A percentile compares a stretch with the other conserved stretches of the same genome.
Evolutionary conservation across 108 stramenopile species (phyloP).

Genomic region (Cyclotella kingstonii): DNA sequence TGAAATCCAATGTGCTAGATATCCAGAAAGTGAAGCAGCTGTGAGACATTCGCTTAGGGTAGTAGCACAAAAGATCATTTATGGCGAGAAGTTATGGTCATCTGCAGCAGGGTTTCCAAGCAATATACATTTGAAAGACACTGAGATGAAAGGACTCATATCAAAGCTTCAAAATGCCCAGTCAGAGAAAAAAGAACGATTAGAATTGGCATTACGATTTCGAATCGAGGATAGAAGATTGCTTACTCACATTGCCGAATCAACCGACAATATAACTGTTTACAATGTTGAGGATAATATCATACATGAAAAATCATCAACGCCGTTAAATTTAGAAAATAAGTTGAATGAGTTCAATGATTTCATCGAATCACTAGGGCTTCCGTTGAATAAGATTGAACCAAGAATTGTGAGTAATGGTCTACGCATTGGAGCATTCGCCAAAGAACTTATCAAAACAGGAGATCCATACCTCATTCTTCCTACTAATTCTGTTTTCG

Average conservation of each 20-base stretch:
- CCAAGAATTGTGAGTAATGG: conserved; percentile 29
- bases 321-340: conserved; percentile 18
- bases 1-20: conserved; percentile 44
- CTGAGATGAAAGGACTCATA: conserved; percentile 1
- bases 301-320: not conserved
- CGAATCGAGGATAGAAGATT: conserved; percentile 53
- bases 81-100: not conserved
- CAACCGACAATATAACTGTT: too few species aligned
- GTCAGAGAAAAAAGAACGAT: conserved; percentile 2
- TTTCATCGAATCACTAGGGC: conserved; percentile 41
- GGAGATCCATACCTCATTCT: conserved; percentile 61
- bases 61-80: conserved; percentile 16
- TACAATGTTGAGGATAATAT: too few species aligned
- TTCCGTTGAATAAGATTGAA: conserved; percentile 45
- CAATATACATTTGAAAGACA: not conserved
- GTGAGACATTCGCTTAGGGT: conserved; percentile 22
- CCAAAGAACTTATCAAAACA: conserved; percentile 42
- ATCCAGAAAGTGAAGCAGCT: conserved; percentile 16
- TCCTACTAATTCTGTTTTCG: conserved; percentile 39
- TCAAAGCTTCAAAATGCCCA: conserved; percentile 17
- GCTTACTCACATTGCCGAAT: conserved; percentile 14
- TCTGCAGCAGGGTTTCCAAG: not conserved
- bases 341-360: conserved; percentile 37
- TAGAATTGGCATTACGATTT: conserved; percentile 42
- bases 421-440: conserved; percentile 57